Base-by-base conservation (phyloP, 495 filamentous ascomycete species). In the Chaetomium fimeti region DNA sequence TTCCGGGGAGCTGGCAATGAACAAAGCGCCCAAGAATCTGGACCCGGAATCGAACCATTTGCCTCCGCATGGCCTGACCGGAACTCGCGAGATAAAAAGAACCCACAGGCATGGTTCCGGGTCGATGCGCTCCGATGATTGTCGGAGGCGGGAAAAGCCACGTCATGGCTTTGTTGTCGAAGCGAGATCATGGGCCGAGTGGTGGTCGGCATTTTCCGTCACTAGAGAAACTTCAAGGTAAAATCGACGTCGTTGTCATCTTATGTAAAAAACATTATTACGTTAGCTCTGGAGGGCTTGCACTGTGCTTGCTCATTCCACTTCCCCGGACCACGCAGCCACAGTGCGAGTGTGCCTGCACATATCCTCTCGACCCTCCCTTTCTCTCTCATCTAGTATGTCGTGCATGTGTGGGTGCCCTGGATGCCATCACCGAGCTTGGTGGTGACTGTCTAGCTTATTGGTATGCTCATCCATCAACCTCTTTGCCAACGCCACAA, bases 381-480 rank as follows among this genome's bases (percentile, higher is more conserved):
- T 32, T 32, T 32, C 29, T 36, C 52, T 36, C 28, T 12, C 28
- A 42, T 42, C 2, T 22, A n/a, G 7, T 25, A 40, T 40, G 9
- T 58, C 5, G 38, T 9, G 29, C 3, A 32, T 3, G 42, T 4
- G 42, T 9, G 49, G 2, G 32, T 16, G 25, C 24, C 51, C 38
- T 32, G n/a, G n/a, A n/a, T 5, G 7, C 5, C 9, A 42, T 63
- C 52, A 63, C 25, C 40, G 53, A 12, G 29, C 40, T n/a, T 57
- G 42, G n/a, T 68, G 63, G 55, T 77, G 77, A 45, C 65, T 73
- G 61, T 77, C 76, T 16, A 79, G 55, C 64, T 78, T 76, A 40
- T 75, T 79, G 6, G 77, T 79, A 55, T 79, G 49, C 49, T 78
- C 73, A 27, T 75, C 72, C 76, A 79, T 79, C 47, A 79, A 66